Base-by-base conservation (phyloP, 169 alveolate species). In the Miamiensis avidus region DNA sequence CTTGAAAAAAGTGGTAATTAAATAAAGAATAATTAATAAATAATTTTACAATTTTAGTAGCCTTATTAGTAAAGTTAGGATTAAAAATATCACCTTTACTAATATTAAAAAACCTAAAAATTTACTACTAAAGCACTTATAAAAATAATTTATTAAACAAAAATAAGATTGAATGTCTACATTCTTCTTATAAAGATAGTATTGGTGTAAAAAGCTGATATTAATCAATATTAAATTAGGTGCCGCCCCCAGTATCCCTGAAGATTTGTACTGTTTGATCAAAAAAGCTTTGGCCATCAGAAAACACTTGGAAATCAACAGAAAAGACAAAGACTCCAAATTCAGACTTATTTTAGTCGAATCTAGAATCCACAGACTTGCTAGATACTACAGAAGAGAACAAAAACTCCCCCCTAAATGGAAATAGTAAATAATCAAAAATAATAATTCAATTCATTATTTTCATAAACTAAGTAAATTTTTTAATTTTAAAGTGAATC, bases 201-300 rank as follows among this genome's bases (percentile, higher is more conserved):
- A 49, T 49, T 15, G 76, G 31, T 6, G 74, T 11, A n/a, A 69
- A 88, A 32, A 29, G 26, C n/a, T 83, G n/a, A 34, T 69, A 25
- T 77, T 28, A 27, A 30, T 34, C 74, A n/a, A 65, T 82, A 33
- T 75, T 0, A 74, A 82, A 82, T 76, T 76, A 97, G 99, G 72
- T 85, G 98, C 83, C 65, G 99, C 99, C 82, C 99, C 99, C 73
- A 97, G 97, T 88, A 96, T 99, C 90, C 99, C 99, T 30, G 99
- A 99, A 96, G 99, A 99, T 91, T 94, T 99, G 76, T 98, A 99
- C 96, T 97, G 96, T 94, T 91, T 99, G 93, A 98, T 99, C 91
- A 99, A 98, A 96, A 98, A 98, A 94, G 99, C 99, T 28, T 99
- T 98, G 87, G 89, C 99, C 75, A 97, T 99, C 93, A 98, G 99